Conservation (phyloP, 768 basidiomycete species). For the Lactifluus hygrophoroides region DNA sequence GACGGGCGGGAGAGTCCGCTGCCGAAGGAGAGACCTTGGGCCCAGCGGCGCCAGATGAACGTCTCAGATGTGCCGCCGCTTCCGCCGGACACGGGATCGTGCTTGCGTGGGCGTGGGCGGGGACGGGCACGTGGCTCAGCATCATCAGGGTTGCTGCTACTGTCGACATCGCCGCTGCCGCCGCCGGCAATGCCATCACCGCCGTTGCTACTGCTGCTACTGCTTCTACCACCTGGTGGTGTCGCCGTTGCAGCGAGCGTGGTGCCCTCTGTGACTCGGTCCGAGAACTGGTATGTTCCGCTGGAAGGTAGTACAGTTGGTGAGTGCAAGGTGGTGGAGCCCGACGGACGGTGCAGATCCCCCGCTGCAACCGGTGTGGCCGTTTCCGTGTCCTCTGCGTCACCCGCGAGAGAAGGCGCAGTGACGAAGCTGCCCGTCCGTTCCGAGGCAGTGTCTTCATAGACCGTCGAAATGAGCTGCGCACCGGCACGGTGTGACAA, state of each 20-base stretch:
- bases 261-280: background rate
- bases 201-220: background rate
- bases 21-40: slow-evolving; percentile 22
- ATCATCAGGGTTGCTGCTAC: background rate
- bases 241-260: background rate
- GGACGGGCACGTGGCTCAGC: background rate
- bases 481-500: slow-evolving; percentile 20
- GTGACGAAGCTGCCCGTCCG: slow-evolving; percentile 30
- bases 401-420: slow-evolving; percentile 22
- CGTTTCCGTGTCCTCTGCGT: background rate
- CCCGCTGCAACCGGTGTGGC: background rate
- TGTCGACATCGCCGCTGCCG: background rate
- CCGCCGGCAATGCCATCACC: background rate
- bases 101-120: slow-evolving; percentile 4
- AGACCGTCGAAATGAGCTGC: slow-evolving; percentile 28
- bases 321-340: background rate
- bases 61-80: slow-evolving; percentile 18
- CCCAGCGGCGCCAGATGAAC: slow-evolving; percentile 27
- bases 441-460: slow-evolving; percentile 25
- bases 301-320: background rate
- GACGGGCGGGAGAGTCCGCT: slow-evolving; percentile 11
- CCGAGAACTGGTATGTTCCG: background rate
- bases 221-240: background rate
- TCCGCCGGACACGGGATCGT: slow-evolving; percentile 15
- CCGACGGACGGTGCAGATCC: background rate